Conservation (phyloP, 2,329 filamentous ascomycete species). For the Sclerotinia subarctica region DNA sequence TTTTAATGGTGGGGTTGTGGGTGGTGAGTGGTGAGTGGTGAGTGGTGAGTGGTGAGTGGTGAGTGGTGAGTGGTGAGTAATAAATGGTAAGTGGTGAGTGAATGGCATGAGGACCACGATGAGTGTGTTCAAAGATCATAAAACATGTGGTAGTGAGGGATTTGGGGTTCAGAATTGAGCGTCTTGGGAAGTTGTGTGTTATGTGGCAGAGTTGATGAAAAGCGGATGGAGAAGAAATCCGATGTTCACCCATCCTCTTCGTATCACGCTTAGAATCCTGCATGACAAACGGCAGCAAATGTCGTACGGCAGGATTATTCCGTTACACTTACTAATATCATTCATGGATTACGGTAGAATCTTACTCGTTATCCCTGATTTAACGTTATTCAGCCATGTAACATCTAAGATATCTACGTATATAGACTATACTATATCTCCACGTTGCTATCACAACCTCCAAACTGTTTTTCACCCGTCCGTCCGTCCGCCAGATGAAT, state of each 20-base stretch:
- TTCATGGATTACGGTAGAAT: neutral
- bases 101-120: neutral
- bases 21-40: no score
- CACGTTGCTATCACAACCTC: conserved; percentile 12
- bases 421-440: neutral
- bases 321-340: neutral
- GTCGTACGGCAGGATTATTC: neutral
- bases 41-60: no score
- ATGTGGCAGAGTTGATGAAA: neutral
- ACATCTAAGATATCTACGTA: neutral
- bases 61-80: no score
- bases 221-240: neutral
- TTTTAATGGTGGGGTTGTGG: neutral
- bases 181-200: neutral
- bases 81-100: no score
- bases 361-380: neutral
- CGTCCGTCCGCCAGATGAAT: neutral
- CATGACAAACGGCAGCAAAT: neutral
- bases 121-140: neutral
- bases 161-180: neutral
- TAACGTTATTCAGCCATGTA: neutral
- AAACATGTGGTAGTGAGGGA: neutral
- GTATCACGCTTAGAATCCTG: neutral
- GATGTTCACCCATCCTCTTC: neutral
- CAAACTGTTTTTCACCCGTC: neutral